A percentile compares a stretch with the other conserved stretches of the same genome.
Conservation (phyloP, 176 grass and related monocot species). For the Pharus latifolius region DNA sequence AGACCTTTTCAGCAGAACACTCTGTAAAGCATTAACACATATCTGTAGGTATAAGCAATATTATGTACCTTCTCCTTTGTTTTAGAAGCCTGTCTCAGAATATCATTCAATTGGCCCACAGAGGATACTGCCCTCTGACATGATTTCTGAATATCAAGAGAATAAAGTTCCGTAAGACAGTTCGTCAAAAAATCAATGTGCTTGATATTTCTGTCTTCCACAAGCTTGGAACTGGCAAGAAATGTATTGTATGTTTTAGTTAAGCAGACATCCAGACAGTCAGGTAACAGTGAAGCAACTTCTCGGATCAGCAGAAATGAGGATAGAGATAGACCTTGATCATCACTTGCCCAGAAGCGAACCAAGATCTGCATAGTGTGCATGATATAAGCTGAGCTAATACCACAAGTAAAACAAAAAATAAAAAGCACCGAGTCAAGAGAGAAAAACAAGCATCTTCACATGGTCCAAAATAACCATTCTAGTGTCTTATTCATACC, state of each 20-base stretch:
- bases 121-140: slow-evolving; percentile 44
- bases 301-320: slow-evolving; percentile 69
- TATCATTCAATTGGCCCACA: slow-evolving; percentile 54
- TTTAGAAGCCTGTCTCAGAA: slow-evolving; percentile 59
- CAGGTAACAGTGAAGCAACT: slow-evolving; percentile 49
- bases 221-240: slow-evolving; percentile 62
- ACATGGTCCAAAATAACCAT: neutral
- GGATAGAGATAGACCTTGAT: slow-evolving; percentile 51
- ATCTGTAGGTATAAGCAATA: neutral
- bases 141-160: slow-evolving; percentile 69
- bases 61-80: slow-evolving; percentile 62
- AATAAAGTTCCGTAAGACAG: slow-evolving; percentile 71
- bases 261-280: slow-evolving; percentile 65
- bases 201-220: slow-evolving; percentile 50
- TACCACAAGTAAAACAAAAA: neutral
- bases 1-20: too few species aligned
- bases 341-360: slow-evolving; percentile 80
- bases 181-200: slow-evolving; percentile 58
- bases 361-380: slow-evolving; percentile 51
- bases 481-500: too few species aligned
- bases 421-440: neutral
- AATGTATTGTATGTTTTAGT: slow-evolving; percentile 60
- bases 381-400: neutral
- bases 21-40: too few species aligned
- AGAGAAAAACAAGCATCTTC: neutral